Percentiles rank a stretch among this genome's conserved stretches.
phyloP scores from a whole-genome alignment of 2,329 filamentous ascomycete genomes.

The Annulohypoxylon truncatum region DNA sequence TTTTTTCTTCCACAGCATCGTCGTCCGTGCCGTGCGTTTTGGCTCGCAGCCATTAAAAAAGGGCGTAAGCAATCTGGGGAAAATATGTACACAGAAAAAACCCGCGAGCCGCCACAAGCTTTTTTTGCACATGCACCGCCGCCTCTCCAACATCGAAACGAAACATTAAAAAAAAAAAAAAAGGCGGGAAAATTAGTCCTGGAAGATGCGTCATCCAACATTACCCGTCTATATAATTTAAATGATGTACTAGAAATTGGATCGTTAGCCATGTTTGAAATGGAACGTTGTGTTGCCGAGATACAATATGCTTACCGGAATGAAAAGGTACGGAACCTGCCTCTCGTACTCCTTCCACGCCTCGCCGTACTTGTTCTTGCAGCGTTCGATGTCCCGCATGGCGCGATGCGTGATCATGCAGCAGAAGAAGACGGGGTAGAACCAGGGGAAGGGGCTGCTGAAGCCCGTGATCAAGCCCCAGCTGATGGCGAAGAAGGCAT shows the following conservation, averaged over 20 bases:
- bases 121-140: not conserved
- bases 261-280: not conserved
- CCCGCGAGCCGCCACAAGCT: conserved; percentile 17
- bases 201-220: not conserved
- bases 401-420: conserved; percentile 85
- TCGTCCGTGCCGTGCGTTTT: conserved; percentile 17
- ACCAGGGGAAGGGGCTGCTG: conserved; percentile 84
- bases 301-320: conserved; percentile 56
- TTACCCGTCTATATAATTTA: conserved; percentile 3
- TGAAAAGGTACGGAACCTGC: conserved; percentile 84
- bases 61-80: conserved; percentile 17
- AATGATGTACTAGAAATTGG: conserved; percentile 24
- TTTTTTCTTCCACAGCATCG: conserved; percentile 22
- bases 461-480: conserved; percentile 66
- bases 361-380: conserved; percentile 81
- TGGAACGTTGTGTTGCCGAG: not conserved
- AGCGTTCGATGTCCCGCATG: conserved; percentile 78
- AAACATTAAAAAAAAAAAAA: conserved; percentile 3
- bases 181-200: not conserved
- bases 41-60: conserved; percentile 28
- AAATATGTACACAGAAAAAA: conserved; percentile 40
- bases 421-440: conserved; percentile 85
- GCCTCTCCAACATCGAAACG: not conserved
- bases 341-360: conserved; percentile 85
- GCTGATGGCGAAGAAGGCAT: conserved; percentile 61